Conservation (phyloP, 192 early-diverging fungal genomes). For the Anaeromyces robustus region DNA sequence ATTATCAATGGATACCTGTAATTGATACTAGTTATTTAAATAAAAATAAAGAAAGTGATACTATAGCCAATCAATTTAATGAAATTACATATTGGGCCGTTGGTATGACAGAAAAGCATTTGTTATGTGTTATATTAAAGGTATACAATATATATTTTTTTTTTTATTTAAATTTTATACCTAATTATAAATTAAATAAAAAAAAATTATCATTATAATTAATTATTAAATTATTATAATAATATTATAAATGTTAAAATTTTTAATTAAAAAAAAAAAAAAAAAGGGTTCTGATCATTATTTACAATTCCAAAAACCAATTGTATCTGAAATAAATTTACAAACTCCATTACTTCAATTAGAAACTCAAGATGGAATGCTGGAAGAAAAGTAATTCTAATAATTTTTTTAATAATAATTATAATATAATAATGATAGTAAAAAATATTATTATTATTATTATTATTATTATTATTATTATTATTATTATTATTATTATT, state of each 20-base stretch:
- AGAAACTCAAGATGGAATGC: slow-evolving; percentile 15
- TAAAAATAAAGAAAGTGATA: slow-evolving; percentile 10
- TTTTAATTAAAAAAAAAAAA: no score
- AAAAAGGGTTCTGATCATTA: slow-evolving; percentile 26
- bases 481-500: no score
- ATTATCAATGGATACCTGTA: slow-evolving; percentile 67
- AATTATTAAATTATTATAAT: no score
- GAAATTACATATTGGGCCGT: slow-evolving; percentile 74
- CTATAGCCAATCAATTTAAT: slow-evolving; percentile 2
- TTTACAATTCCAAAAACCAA: slow-evolving; percentile 57
- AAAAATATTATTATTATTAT: no score
- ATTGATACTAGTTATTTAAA: slow-evolving; percentile 31
- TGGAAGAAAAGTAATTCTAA: slow-evolving; percentile 19
- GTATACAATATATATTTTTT: no score
- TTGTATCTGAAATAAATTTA: slow-evolving; percentile 43
- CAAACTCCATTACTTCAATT: slow-evolving; percentile 46
- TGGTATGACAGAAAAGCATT: slow-evolving; percentile 47
- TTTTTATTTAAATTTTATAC: no score
- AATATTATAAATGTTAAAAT: no score
- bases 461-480: no score
- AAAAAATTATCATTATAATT: no score
- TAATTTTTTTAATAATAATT: no score
- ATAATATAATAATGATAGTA: no score
- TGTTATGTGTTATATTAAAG: slow-evolving; percentile 60
- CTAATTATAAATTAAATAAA: no score